phyloP scores from a whole-genome alignment of 2,329 filamentous ascomycete species.

The Aspergillus sp. region DNA sequence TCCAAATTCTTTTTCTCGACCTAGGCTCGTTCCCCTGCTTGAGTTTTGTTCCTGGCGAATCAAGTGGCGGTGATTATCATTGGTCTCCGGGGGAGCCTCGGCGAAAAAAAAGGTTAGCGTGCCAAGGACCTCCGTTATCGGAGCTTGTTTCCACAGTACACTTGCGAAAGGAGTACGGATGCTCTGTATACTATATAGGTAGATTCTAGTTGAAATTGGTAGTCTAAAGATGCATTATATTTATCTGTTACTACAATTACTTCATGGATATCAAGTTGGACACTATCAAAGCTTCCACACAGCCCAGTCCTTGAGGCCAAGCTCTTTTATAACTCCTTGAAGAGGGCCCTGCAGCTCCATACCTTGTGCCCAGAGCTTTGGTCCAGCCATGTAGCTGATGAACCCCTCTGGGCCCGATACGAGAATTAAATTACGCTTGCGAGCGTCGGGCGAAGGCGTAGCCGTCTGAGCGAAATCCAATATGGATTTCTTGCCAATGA shows the following conservation, averaged over 20 bases:
- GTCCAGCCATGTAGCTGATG: constrained; percentile 74
- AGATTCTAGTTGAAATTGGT: background rate
- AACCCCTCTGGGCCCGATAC: constrained; percentile 93
- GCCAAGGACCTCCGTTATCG: constrained; percentile 16
- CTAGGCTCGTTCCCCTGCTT: background rate
- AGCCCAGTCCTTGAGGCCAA: constrained; percentile 59
- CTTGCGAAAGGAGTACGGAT: background rate
- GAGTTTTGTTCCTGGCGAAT: constrained; percentile 16
- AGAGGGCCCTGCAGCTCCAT: constrained; percentile 73
- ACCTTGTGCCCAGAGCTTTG: constrained; percentile 73
- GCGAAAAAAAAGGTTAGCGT: background rate
- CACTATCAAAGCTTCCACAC: constrained; percentile 57
- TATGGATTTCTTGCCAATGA: constrained; percentile 60
- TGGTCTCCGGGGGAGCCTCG: constrained; percentile 8
- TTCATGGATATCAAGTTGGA: background rate
- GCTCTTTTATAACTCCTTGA: constrained; percentile 63
- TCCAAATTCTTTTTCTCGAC: constrained; percentile 1
- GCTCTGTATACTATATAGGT: background rate
- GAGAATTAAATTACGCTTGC: constrained; percentile 60
- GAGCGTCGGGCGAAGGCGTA: constrained; percentile 23
- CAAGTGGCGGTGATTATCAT: constrained; percentile 15
- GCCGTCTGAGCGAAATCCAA: constrained; percentile 29
- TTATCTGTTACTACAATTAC: background rate
- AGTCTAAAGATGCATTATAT: background rate
- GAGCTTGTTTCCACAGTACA: background rate